Percentiles rank a stretch among this genome's conserved stretches.
These are phyloP conservation scores for Colletotrichum lupini DNA, from an alignment of 2,329 filamentous ascomycete species.

Conservation along the genomic window DNA sequence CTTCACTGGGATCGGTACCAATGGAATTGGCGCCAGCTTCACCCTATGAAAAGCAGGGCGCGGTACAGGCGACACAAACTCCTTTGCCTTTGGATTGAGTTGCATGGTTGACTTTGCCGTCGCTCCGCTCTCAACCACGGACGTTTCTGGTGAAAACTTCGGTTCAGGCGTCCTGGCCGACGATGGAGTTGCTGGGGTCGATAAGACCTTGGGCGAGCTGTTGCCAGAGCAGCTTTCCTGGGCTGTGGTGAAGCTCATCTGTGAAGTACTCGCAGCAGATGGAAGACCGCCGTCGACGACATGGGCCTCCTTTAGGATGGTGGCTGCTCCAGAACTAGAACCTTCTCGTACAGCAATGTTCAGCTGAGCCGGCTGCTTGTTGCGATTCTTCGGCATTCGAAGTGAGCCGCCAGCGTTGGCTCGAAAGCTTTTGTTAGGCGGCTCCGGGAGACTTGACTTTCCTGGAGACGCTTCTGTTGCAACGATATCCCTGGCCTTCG, in stretches of 20 bases:
- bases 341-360: neutral
- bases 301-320: neutral
- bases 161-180: neutral
- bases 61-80: conserved; percentile 8
- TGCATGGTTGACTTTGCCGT: neutral
- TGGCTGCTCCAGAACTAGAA: neutral
- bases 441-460: neutral
- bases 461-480: neutral
- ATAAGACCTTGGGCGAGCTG: neutral
- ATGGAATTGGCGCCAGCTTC: conserved; percentile 7
- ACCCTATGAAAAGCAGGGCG: neutral
- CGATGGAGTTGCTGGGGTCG: conserved; percentile 13
- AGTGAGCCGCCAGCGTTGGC: conserved; percentile 47
- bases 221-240: conserved; percentile 8
- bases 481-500: neutral
- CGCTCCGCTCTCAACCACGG: neutral
- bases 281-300: neutral
- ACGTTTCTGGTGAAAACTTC: neutral
- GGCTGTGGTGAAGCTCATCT: conserved; percentile 9
- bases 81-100: conserved; percentile 24
- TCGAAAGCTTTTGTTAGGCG: conserved; percentile 39
- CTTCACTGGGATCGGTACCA: conserved; percentile 23
- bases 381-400: conserved; percentile 45
- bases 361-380: conserved; percentile 27
- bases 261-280: conserved; percentile 4